Base-by-base conservation (phyloP, 768 basidiomycete species). In the Agaricus blazei region DNA sequence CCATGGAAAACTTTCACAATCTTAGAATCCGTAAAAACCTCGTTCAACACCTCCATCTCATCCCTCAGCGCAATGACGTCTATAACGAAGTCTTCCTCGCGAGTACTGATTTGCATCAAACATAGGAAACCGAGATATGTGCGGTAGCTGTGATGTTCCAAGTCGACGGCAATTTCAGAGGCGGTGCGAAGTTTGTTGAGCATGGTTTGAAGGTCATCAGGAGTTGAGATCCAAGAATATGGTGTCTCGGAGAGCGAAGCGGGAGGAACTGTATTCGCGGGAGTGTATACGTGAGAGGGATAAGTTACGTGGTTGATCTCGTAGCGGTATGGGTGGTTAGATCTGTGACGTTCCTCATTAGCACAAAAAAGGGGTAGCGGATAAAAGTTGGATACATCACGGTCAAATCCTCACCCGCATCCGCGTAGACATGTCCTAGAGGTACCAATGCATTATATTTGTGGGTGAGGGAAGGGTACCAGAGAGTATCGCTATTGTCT, bases 1-100 rank as follows among this genome's bases (percentile, higher is more conserved):
- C 97, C 96, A 69, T 98, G 97, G 58, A 99, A 85, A 6, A 96
- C 88, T 79, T 98, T 98, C 61, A 95, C 79, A 54, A 95, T 85
- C 2, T 72, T 72, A 0, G 94, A 90, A 68, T 98, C 78, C 0
- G 90, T 87, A 60, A 98, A 89, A 2, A 93, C 80, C 64, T 93
- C 86, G 63, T 92, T 94, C 48, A 92, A 67, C 43, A 79, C 78
- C 58, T 82, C 81, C 48, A 96, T 71, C 59, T 88, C 86, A 5
- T 87, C 84, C 53, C 94, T 74, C 24, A 98, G 67, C 3, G 76
- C 77, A 27, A 98, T 71, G 0, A 88, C 73, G 67, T 99, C 96
- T 2, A 99, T 78, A 14, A 99, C 77, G 72, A 84, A 99, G 66
- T 99, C 96, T 57, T 83, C 78, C 5, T 84, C 78, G 52, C 93